Evolutionary conservation across 2,329 filamentous ascomycete genomes (phyloP), one percentile per base, ranked within the genome.

Genomic region (Aspergillus ruber): DNA sequence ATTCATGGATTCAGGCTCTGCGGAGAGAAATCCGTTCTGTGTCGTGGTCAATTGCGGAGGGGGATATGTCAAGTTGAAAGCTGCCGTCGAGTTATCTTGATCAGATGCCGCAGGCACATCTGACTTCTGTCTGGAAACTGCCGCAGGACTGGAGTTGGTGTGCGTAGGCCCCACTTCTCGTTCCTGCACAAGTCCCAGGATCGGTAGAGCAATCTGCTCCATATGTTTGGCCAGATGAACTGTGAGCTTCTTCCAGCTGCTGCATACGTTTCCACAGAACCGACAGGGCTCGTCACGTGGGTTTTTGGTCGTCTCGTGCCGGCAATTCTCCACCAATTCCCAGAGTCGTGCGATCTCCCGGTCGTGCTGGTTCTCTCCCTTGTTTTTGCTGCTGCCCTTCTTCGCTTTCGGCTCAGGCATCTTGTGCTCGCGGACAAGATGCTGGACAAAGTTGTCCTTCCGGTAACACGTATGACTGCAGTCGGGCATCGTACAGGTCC

Each of bases 191-290:
- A 78, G 61, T 43, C 68, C 64, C 47, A 95, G 74, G 27, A 95
- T 81, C 0, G 90, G 90, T 61, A 95, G 79, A 59, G 87, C 88
- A 61, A 95, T 86, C 55, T 89, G 83, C 67, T 95, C 89, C 89
- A 96, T 93, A 65, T 96, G 90, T 67, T 91, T 91, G 43, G 89
- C 89, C 63, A 95, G 71, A 68, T 95, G 90, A n/a, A 93, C 88
- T 0, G 88, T 94, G 50, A 95, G 73, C 70, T 94, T 94, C 76
- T 95, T 95, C 89, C 89, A 95, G 35, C 82, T 88, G 29, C 80
- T 82, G 66, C 89, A 90, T 10, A 80, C 75, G 66, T 85, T 90
- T 50, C 85, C 85, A 61, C 90, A 95, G 72, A 95, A 95, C 38
- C 86, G 83, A 66, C 90, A 96, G 13, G 86, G 81, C 68, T 95